Evolutionary conservation across 1,284 basidiomycete genomes (phyloP), one percentile per base, ranked within the genome.

Genomic region (Meira nashicola): DNA sequence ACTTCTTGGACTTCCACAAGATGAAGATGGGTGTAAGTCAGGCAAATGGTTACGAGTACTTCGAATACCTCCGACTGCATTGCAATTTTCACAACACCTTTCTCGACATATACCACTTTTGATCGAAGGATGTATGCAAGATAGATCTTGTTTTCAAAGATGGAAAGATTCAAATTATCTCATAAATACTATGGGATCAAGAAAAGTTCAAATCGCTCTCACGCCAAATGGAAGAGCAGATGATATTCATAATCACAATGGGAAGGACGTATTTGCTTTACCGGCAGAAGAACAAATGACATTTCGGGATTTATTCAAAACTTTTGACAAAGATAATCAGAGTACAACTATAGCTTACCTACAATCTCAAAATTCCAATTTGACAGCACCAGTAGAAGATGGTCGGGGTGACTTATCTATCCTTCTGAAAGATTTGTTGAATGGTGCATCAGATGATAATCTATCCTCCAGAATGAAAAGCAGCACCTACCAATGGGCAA

Each of bases 191-290:
- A 71, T 75, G 70, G 63, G 65, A 0, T 60, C 59, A 12, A 51
- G 59, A 2, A 53, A n/a, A 15, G 65, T 74, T 0, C 56, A 55
- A 7, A 69, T 75, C 15, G 67, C 73, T 33, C 49, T 73, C 28
- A 75, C 73, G 9, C 70, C 68, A 1, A 65, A 75, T 43, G 73
- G 73, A 10, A 55, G 65, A 37, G 73, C 73, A 5, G 73, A 75
- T 49, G 73, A 74, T 47, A 39, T 73, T 21, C 58, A 67, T 1
- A 60, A 63, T 23, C 51, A 46, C 7, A 21, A 43, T 8, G 54
- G 46, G n/a, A 11, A 39, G 17, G 10, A 23, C 3, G 73, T 74
- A 14, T 74, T 75, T 59, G 71, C 66, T 15, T 66, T 75, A 38
- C 73, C 73, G 1, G 39, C 57, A 8, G 68, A 73, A 39, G 57